phyloP scores from a whole-genome alignment of 2,329 filamentous ascomycete species.

The Geosmithia flava region DNA sequence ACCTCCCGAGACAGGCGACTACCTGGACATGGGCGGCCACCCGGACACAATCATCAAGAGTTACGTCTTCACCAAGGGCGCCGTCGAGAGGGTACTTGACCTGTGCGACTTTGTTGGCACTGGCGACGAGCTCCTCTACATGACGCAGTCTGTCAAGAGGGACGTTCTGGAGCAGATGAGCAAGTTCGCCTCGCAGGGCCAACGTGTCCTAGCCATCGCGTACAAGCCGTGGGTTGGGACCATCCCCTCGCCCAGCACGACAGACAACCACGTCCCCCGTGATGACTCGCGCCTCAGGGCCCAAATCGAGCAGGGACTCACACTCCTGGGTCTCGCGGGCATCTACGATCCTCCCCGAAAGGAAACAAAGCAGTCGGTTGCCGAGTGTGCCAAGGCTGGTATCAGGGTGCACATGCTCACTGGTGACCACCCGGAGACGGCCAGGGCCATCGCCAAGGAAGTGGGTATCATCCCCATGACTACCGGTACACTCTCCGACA shows the following conservation, averaged over 20 bases:
- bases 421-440: slow-evolving; percentile 69
- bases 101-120: slow-evolving; percentile 36
- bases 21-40: slow-evolving; percentile 20
- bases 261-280: slow-evolving; percentile 8
- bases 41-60: slow-evolving; percentile 18
- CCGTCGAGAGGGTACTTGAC: slow-evolving; percentile 48
- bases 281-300: slow-evolving; percentile 39
- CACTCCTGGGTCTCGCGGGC: slow-evolving; percentile 69
- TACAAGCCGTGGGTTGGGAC: slow-evolving; percentile 47
- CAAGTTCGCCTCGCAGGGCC: slow-evolving; percentile 50
- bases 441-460: slow-evolving; percentile 64
- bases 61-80: slow-evolving; percentile 49
- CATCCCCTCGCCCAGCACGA: slow-evolving; percentile 24
- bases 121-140: slow-evolving; percentile 25
- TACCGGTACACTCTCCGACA: slow-evolving; percentile 43
- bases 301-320: slow-evolving; percentile 54
- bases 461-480: slow-evolving; percentile 64
- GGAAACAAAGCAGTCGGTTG: slow-evolving; percentile 64
- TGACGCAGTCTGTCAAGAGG: slow-evolving; percentile 39
- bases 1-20: slow-evolving; percentile 24
- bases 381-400: slow-evolving; percentile 58
- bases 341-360: slow-evolving; percentile 78
- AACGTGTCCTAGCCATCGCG: slow-evolving; percentile 60
- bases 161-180: slow-evolving; percentile 42
- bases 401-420: slow-evolving; percentile 79